These are phyloP conservation scores for Boletus fagicola DNA, from an alignment of 768 basidiomycete species.

Conservation along the genomic window DNA sequence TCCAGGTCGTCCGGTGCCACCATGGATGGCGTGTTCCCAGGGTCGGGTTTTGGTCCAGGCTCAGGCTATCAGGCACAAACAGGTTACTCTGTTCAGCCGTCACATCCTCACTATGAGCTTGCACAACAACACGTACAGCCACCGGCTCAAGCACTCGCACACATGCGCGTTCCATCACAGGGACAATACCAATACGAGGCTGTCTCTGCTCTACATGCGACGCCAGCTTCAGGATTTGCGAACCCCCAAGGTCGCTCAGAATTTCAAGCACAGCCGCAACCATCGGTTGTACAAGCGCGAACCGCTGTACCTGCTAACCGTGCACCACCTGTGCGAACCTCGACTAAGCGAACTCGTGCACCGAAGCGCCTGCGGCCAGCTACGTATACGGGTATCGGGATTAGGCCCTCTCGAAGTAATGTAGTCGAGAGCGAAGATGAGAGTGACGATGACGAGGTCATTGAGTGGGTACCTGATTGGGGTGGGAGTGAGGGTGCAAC, in stretches of 20 bases:
- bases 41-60: background rate
- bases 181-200: conserved; percentile 10
- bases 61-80: conserved; percentile 2
- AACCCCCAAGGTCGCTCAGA: background rate
- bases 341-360: conserved; percentile 22
- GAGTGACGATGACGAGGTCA: conserved; percentile 31
- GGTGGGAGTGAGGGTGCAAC: conserved; percentile 2
- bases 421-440: conserved; percentile 29
- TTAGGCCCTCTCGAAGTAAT: background rate
- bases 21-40: background rate
- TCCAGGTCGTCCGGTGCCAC: background rate
- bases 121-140: conserved; percentile 14
- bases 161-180: conserved; percentile 2
- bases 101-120: conserved; percentile 1
- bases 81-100: conserved; percentile 1
- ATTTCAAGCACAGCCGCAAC: background rate
- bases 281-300: background rate
- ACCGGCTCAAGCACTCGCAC: conserved; percentile 1
- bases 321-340: conserved; percentile 5
- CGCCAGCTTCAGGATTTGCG: background rate
- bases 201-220: background rate
- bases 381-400: background rate
- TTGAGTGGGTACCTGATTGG: conserved; percentile 22
- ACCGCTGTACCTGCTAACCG: background rate
- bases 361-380: conserved; percentile 22